Evolutionary conservation across 1,284 basidiomycete species (phyloP).

Genomic region (Rhodotorula sp.): DNA sequence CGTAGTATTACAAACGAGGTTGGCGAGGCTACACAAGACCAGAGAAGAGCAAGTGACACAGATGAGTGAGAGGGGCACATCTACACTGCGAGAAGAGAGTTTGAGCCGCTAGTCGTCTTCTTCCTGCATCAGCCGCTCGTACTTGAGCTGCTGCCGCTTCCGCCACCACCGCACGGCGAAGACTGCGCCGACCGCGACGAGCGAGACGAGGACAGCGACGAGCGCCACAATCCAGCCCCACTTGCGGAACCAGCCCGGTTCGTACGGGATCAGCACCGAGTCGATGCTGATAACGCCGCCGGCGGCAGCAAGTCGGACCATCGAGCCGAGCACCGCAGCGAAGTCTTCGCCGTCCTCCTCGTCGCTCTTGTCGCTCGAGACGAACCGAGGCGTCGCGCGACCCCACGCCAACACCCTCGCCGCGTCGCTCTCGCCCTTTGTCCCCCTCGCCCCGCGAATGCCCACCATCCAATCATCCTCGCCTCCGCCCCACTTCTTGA

Average conservation of each 20-base stretch:
- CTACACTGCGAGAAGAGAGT: background rate
- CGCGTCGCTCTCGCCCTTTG: slow-evolving; percentile 66
- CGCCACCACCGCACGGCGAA: slow-evolving; percentile 13
- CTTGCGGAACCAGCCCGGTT: slow-evolving; percentile 71
- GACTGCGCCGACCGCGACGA: slow-evolving; percentile 15
- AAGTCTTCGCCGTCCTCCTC: slow-evolving; percentile 5
- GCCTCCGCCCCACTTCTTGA: slow-evolving; percentile 58
- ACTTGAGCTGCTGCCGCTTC: slow-evolving; percentile 17
- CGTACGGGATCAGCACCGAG: slow-evolving; percentile 75
- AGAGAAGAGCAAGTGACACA: background rate
- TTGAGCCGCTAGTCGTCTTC: slow-evolving; percentile 24
- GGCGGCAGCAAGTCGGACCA: slow-evolving; percentile 50
- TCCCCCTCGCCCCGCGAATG: slow-evolving; percentile 81
- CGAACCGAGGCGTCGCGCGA: slow-evolving; percentile 62
- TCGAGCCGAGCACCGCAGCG: slow-evolving; percentile 1
- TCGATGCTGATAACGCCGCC: slow-evolving; percentile 91
- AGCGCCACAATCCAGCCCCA: slow-evolving; percentile 56
- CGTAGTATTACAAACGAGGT: too few species aligned
- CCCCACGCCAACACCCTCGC: slow-evolving; percentile 79
- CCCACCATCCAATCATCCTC: slow-evolving; percentile 70
- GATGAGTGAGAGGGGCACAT: background rate
- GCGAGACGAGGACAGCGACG: slow-evolving; percentile 3
- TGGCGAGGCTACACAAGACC: too few species aligned
- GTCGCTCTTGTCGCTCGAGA: slow-evolving; percentile 27
- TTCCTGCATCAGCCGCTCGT: slow-evolving; percentile 21